Conservation (phyloP, 306 rosid genomes). For the Arachis hypogaea region DNA sequence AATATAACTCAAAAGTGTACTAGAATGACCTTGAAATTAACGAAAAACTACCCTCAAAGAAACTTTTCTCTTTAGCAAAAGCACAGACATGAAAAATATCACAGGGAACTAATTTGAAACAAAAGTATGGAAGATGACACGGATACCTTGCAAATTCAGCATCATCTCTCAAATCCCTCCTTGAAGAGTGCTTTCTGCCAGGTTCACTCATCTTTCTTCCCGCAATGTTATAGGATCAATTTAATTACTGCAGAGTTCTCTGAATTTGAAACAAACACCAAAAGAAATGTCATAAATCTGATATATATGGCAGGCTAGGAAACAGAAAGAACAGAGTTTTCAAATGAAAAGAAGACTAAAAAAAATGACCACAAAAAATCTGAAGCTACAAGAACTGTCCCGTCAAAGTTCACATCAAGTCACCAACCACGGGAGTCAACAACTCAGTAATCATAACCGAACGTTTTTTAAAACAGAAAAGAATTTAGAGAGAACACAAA, state of each 20-base stretch:
- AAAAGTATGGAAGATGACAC: background rate
- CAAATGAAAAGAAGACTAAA: conserved; percentile 5
- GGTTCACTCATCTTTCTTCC: conserved; percentile 71
- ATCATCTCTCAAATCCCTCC: conserved; percentile 78
- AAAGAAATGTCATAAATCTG: conserved; percentile 34
- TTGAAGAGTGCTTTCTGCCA: conserved; percentile 75
- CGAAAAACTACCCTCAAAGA: conserved; percentile 14
- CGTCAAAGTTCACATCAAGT: conserved; percentile 4
- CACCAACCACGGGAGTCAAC: background rate
- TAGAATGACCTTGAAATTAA: conserved; percentile 1
- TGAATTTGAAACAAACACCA: conserved; percentile 39
- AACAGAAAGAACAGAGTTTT: conserved; percentile 11
- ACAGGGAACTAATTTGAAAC: conserved; percentile 19
- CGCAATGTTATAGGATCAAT: conserved; percentile 41
- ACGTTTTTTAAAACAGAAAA: background rate
- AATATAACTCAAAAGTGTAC: conserved; percentile 23
- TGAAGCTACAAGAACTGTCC: conserved; percentile 16
- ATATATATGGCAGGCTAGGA: conserved; percentile 33
- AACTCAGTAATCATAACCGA: conserved; percentile 10
- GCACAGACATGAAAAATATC: conserved; percentile 7
- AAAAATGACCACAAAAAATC: conserved; percentile 14
- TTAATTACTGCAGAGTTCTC: conserved; percentile 44
- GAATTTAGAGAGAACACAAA: background rate
- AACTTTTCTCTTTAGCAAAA: conserved; percentile 2
- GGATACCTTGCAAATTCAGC: conserved; percentile 48